A percentile compares a stretch with the other conserved stretches of the same genome.
phyloP scores from a whole-genome alignment of 2,329 filamentous ascomycete genomes.

The Talaromyces sp. region DNA sequence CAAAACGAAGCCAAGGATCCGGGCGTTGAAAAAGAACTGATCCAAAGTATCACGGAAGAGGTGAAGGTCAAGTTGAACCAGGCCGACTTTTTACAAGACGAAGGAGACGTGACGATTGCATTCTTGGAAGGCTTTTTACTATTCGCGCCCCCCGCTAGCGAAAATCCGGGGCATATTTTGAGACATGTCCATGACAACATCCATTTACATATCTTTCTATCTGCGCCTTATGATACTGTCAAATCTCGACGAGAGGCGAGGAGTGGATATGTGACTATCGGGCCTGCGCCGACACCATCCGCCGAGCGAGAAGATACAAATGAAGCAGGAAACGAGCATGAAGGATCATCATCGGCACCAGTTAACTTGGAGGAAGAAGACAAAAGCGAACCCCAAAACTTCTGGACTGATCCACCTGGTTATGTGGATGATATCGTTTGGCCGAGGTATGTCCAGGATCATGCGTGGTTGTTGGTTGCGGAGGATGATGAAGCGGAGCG shows the following conservation, averaged over 20 bases:
- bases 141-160: constrained; percentile 52
- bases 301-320: neutral
- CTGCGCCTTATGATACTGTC: constrained; percentile 57
- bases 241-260: constrained; percentile 41
- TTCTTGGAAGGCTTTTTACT: constrained; percentile 88
- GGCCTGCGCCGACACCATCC: constrained; percentile 31
- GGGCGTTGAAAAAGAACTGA: constrained; percentile 29
- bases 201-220: constrained; percentile 75
- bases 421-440: constrained; percentile 95
- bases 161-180: constrained; percentile 27
- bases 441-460: constrained; percentile 84
- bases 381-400: constrained; percentile 59
- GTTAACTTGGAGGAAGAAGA: constrained; percentile 31
- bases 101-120: constrained; percentile 52
- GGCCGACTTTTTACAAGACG: neutral
- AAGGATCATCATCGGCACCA: constrained; percentile 2
- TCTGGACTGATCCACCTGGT: constrained; percentile 90
- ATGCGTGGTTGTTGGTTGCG: constrained; percentile 72
- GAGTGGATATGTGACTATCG: constrained; percentile 48
- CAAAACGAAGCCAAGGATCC: constrained; percentile 52
- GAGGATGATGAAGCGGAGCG: constrained; percentile 54
- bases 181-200: constrained; percentile 43
- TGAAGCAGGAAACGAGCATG: neutral
- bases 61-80: constrained; percentile 20
- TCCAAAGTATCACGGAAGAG: constrained; percentile 24